Conservation (phyloP, 1,284 basidiomycete species). For the Tylopilus microsporus region DNA sequence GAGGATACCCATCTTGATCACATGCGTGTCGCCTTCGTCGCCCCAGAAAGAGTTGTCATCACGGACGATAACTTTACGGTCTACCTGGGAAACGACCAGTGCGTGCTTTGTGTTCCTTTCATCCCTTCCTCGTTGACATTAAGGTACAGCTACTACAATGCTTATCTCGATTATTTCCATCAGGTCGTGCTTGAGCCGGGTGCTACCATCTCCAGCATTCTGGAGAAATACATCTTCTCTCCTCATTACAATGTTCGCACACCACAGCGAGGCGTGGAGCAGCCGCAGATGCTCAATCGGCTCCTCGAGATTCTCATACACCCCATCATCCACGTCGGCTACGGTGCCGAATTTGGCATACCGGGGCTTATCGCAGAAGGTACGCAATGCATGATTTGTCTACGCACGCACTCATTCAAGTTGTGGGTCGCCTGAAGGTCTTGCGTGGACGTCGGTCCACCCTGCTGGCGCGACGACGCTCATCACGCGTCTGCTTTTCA, state of each 20-base stretch:
- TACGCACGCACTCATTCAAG: neutral
- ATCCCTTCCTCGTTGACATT: neutral
- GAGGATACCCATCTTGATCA: slow-evolving; percentile 30
- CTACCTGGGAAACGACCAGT: slow-evolving; percentile 42
- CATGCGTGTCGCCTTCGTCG: slow-evolving; percentile 33
- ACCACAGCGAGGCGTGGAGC: slow-evolving; percentile 20
- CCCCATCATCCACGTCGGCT: slow-evolving; percentile 61
- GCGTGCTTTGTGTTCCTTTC: neutral
- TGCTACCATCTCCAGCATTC: slow-evolving; percentile 19
- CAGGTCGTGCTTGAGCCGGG: slow-evolving; percentile 29
- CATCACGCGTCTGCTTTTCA: slow-evolving; percentile 30
- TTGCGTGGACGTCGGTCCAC: slow-evolving; percentile 44
- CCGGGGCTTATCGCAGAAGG: slow-evolving; percentile 64
- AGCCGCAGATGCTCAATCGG: slow-evolving; percentile 58
- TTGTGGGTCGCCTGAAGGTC: slow-evolving; percentile 28
- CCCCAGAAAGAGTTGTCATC: slow-evolving; percentile 32
- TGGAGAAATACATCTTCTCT: slow-evolving; percentile 29
- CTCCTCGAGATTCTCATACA: slow-evolving; percentile 58
- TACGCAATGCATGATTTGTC: slow-evolving; percentile 18
- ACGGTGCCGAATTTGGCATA: slow-evolving; percentile 60
- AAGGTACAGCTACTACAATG: slow-evolving; percentile 30
- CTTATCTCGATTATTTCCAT: slow-evolving; percentile 35
- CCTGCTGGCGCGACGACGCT: slow-evolving; percentile 27
- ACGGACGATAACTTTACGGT: slow-evolving; percentile 39
- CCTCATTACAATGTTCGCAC: slow-evolving; percentile 25